Percentiles rank a stretch among this genome's conserved stretches.
These are phyloP conservation scores for Trametes punicea DNA, from an alignment of 768 basidiomycete species.

Conservation along the genomic window DNA sequence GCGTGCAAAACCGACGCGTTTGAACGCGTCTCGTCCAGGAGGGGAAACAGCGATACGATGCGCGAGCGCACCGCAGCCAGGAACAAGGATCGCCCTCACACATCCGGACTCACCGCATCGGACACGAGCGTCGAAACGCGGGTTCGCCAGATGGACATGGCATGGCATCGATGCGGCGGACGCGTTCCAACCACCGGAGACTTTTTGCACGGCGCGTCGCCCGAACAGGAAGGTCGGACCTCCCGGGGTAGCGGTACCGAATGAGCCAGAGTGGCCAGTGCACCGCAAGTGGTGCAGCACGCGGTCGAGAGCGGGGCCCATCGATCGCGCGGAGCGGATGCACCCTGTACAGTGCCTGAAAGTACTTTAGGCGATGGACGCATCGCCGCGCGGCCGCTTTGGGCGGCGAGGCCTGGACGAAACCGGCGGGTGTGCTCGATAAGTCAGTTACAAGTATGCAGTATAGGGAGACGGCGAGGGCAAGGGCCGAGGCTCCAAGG, in stretches of 20 bases:
- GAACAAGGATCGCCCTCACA: too few relatives aligned
- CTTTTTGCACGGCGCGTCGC: background rate
- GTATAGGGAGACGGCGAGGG: background rate
- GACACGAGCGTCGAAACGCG: background rate
- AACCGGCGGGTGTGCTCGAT: conserved; percentile 5
- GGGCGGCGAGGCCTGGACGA: background rate
- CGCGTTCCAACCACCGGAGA: background rate
- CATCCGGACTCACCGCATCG: too few relatives aligned
- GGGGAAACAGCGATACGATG: too few relatives aligned
- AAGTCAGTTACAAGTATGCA: background rate
- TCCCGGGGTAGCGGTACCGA: background rate
- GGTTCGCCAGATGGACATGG: background rate
- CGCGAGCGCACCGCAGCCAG: too few relatives aligned
- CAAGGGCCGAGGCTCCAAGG: background rate
- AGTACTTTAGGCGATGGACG: too few relatives aligned
- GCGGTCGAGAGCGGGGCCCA: background rate
- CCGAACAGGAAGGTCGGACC: background rate
- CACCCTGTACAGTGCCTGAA: too few relatives aligned
- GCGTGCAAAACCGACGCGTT: too few relatives aligned
- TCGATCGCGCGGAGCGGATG: background rate
- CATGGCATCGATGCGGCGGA: background rate
- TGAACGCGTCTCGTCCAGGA: too few relatives aligned
- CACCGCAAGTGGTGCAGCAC: too few relatives aligned
- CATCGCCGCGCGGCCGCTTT: too few relatives aligned
- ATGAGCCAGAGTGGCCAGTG: too few relatives aligned